Base-by-base conservation (phyloP, 257 asterid genomes). In the Rehmannia glutinosa region DNA sequence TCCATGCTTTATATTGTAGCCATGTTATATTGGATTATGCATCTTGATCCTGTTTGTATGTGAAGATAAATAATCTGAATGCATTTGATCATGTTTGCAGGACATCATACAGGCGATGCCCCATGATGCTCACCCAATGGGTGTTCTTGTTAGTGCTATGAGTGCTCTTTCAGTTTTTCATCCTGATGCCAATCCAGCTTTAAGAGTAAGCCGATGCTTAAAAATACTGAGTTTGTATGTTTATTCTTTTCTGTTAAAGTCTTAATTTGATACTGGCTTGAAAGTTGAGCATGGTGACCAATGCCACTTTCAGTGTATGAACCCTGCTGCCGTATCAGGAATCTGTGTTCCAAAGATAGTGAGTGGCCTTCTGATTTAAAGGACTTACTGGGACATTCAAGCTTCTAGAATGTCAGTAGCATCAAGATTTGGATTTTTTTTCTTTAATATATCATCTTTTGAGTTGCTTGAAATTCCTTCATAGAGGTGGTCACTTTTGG, bases 171-270 rank as follows among this genome's bases (percentile, higher is more conserved):
- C 99, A 13, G 82, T 93, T 62, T 93, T 90, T 62, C 99, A 93
- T 76, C 99, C 97, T n/a, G 96, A 93, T 88, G 99, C 99, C n/a
- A 93, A 93, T 81, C 99, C 99, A 50, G 99, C 97, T 69, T 84
- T 93, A 66, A 85, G 94, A 73, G 99, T 93, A 79, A 80, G 95
- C 55, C n/a, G 8, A 41, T 59, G 13, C 49, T 74, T 43, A 20
- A 30, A 27, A 52, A 41, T 59, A 38, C 12, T 43, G 62, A 55
- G 39, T 72, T 76, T 42, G 33, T 64, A 43, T 13, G 33, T 2
- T 32, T 42, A 39, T 65, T 17, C 62, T 51, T 13, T 51, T 4
- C 2, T 51, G 58, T 30, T 45, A 19, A n/a, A 24, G n/a, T 39
- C 47, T 20, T 51, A 39, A 36, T 66, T 59, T 36, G 25, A 4